Percentiles rank a stretch among this genome's conserved stretches.
Evolutionary conservation across 768 basidiomycete species (phyloP).

Genomic region (Dendrothele bispora): DNA sequence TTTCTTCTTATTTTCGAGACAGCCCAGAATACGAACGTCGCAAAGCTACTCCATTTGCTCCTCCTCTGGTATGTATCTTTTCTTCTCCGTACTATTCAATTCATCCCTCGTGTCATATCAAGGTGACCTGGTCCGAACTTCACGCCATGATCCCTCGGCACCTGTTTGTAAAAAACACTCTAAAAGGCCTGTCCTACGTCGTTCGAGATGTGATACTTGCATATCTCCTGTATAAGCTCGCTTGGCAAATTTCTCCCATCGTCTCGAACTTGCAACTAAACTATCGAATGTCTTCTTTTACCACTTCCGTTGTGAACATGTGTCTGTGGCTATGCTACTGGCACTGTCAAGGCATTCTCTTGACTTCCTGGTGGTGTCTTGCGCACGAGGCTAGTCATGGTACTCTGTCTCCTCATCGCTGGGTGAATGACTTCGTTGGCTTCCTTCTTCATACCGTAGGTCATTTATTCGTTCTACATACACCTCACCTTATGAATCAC

Average conservation of each 20-base stretch:
- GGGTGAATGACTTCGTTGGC: slow-evolving; percentile 50
- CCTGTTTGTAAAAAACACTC: neutral
- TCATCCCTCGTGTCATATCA: neutral
- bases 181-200: neutral
- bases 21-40: neutral
- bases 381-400: slow-evolving; percentile 63
- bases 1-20: neutral
- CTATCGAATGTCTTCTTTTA: neutral
- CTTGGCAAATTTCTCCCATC: neutral
- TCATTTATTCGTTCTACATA: slow-evolving; percentile 1
- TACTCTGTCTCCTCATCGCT: slow-evolving; percentile 42
- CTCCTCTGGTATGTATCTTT: neutral
- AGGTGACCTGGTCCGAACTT: neutral
- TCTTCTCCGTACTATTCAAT: neutral
- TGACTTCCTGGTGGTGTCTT: slow-evolving; percentile 62
- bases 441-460: slow-evolving; percentile 47
- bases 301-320: slow-evolving; percentile 26
- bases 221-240: neutral
- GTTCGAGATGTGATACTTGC: neutral
- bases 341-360: slow-evolving; percentile 58
- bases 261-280: neutral
- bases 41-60: neutral
- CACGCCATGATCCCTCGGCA: neutral
- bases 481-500: slow-evolving; percentile 12
- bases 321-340: slow-evolving; percentile 51